These are phyloP conservation scores for Barnettozyma californica DNA, from an alignment of 805 yeast species.

Conservation along the genomic window DNA sequence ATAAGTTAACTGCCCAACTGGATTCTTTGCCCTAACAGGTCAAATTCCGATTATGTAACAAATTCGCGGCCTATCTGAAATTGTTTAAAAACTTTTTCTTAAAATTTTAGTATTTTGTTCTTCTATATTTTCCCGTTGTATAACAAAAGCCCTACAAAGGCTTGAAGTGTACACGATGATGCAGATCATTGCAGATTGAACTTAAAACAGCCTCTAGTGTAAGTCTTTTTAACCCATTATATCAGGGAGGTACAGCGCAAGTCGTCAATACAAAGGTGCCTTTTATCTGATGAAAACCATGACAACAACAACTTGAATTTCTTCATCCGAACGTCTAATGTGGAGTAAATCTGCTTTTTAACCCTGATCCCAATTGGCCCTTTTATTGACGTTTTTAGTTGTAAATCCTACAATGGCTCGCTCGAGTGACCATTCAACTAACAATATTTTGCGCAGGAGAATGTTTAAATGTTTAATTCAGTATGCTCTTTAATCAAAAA, in stretches of 20 bases:
- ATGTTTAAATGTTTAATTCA: not conserved
- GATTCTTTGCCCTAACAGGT: not conserved
- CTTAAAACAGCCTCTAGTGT: too few species aligned
- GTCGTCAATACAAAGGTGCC: not conserved
- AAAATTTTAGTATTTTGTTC: not conserved
- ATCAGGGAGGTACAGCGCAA: not conserved
- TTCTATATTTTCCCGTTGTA: not conserved
- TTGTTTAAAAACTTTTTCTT: not conserved
- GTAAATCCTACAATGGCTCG: not conserved
- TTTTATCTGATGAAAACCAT: constrained; percentile 33
- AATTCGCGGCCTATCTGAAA: not conserved
- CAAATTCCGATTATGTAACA: not conserved
- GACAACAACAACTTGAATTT: constrained; percentile 54
- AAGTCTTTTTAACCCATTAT: not conserved
- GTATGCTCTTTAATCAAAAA: not conserved
- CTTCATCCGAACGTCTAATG: constrained; percentile 66
- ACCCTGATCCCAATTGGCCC: constrained; percentile 44
- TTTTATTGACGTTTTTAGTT: not conserved
- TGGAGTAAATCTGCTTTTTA: constrained; percentile 64
- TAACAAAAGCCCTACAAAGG: not conserved
- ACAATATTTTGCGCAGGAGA: not conserved
- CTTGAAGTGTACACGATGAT: not conserved
- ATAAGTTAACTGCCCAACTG: not conserved
- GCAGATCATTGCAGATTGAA: too few species aligned
- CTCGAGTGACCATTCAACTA: constrained; percentile 1